phyloP scores from a whole-genome alignment of 2,329 filamentous ascomycete genomes.

The Polytolypa hystricis region DNA sequence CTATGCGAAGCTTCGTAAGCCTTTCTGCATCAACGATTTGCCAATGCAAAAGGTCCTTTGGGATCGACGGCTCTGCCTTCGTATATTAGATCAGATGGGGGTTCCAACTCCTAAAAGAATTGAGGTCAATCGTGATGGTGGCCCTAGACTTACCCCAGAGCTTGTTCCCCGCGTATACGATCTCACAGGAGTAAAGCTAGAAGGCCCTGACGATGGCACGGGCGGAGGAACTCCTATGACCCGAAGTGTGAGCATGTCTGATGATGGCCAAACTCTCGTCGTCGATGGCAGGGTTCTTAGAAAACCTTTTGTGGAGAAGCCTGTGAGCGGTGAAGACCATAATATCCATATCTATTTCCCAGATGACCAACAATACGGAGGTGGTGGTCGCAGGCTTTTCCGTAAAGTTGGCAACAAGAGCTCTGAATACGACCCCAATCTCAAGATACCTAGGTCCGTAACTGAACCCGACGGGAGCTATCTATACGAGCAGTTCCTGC shows the following conservation, averaged over 20 bases:
- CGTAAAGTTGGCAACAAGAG: conserved; percentile 98
- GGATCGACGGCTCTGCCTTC: conserved; percentile 84
- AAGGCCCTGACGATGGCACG: conserved; percentile 58
- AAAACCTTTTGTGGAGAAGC: conserved; percentile 97
- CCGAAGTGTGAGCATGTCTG: conserved; percentile 68
- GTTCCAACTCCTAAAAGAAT: conserved; percentile 81
- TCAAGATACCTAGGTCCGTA: conserved; percentile 68
- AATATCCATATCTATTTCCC: conserved; percentile 98
- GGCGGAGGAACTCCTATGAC: conserved; percentile 47
- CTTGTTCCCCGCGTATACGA: conserved; percentile 70
- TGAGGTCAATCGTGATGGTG: conserved; percentile 88
- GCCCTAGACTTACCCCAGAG: conserved; percentile 67
- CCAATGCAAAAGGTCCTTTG: conserved; percentile 96
- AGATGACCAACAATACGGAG: conserved; percentile 58
- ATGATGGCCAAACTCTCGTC: conserved; percentile 75
- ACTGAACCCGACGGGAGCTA: conserved; percentile 74
- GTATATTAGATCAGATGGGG: conserved; percentile 75
- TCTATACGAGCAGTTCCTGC: conserved; percentile 94
- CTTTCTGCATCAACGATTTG: conserved; percentile 94
- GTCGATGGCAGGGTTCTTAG: conserved; percentile 73
- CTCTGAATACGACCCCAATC: conserved; percentile 75
- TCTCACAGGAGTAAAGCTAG: conserved; percentile 64
- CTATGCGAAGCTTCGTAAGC: conserved; percentile 84
- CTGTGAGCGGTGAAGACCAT: conserved; percentile 95
- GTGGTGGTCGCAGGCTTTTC: conserved; percentile 84